These are phyloP conservation scores for Perilla frutescens DNA, from an alignment of 257 asterid genomes.

Conservation along the genomic window DNA sequence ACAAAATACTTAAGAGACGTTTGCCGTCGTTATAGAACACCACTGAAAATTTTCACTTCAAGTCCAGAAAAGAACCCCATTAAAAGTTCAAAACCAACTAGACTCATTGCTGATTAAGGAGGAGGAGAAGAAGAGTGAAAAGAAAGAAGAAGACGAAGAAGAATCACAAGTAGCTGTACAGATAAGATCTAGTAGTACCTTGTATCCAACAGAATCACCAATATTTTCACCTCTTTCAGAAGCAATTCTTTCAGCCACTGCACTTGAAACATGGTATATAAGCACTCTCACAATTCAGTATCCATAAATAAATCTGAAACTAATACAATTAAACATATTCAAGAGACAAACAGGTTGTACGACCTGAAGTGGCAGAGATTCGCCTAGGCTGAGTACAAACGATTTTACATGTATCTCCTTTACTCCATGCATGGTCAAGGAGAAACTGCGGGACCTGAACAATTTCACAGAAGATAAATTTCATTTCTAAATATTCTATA, in stretches of 20 bases:
- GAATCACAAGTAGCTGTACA: neutral
- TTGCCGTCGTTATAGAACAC: neutral
- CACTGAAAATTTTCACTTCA: neutral
- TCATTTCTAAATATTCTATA: slow-evolving; percentile 14
- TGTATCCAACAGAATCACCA: slow-evolving; percentile 92
- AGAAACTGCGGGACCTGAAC: slow-evolving; percentile 90
- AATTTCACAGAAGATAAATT: slow-evolving; percentile 19
- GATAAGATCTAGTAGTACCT: slow-evolving; percentile 56
- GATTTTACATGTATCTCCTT: slow-evolving; percentile 81
- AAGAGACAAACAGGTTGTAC: slow-evolving; percentile 22
- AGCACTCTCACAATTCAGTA: slow-evolving; percentile 28
- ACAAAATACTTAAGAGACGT: neutral
- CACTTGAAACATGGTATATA: slow-evolving; percentile 39
- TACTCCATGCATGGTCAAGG: slow-evolving; percentile 88
- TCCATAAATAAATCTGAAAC: slow-evolving; percentile 25
- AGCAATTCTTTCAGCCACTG: slow-evolving; percentile 98
- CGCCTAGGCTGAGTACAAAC: slow-evolving; percentile 95
- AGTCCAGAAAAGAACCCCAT: neutral
- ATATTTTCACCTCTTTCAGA: slow-evolving; percentile 88
- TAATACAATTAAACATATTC: slow-evolving; percentile 14
- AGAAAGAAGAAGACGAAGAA: neutral
- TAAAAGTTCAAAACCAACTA: neutral
- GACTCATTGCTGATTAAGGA: no score
- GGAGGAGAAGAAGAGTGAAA: neutral
- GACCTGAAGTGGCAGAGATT: slow-evolving; percentile 95